Evolutionary conservation across 257 asterid species (phyloP).

Genomic region (Salvia rosmarinus): DNA sequence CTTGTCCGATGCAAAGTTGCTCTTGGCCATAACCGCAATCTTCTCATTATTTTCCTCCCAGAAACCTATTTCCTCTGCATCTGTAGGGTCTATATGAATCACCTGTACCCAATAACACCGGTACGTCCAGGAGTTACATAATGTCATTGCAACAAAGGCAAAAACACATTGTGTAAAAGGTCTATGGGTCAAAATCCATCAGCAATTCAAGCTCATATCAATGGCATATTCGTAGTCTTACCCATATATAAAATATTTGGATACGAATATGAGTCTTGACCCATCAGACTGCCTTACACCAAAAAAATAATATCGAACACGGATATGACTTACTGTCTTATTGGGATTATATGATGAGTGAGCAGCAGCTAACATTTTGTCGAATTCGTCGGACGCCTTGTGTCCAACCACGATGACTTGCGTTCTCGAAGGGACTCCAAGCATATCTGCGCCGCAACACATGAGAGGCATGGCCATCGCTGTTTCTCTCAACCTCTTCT

Average conservation of each 20-base stretch:
- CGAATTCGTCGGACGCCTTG: constrained; percentile 46
- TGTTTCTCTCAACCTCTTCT: constrained; percentile 76
- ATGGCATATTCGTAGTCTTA: too few relatives aligned
- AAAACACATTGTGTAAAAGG: too few relatives aligned
- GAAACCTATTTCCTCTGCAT: constrained; percentile 63
- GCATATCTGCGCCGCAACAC: constrained; percentile 94
- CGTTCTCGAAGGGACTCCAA: constrained; percentile 59
- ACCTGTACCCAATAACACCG: too few relatives aligned
- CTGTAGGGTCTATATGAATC: constrained; percentile 72
- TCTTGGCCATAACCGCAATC: constrained; percentile 72
- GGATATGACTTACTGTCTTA: constrained; percentile 50
- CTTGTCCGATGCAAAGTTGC: constrained; percentile 44
- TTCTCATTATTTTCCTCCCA: constrained; percentile 71
- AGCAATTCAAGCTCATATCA: too few relatives aligned
- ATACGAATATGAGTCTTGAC: too few relatives aligned
- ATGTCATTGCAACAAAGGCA: too few relatives aligned
- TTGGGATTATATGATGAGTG: constrained; percentile 71
- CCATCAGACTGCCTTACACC: too few relatives aligned
- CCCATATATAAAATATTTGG: too few relatives aligned
- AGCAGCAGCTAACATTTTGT: constrained; percentile 78
- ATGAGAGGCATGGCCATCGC: constrained; percentile 78
- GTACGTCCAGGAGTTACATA: too few relatives aligned
- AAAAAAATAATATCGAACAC: too few relatives aligned
- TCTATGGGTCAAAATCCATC: too few relatives aligned
- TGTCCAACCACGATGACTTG: constrained; percentile 74